Conservation (phyloP, 139 green algal genomes). For the Zygnema circumcarinatum region DNA sequence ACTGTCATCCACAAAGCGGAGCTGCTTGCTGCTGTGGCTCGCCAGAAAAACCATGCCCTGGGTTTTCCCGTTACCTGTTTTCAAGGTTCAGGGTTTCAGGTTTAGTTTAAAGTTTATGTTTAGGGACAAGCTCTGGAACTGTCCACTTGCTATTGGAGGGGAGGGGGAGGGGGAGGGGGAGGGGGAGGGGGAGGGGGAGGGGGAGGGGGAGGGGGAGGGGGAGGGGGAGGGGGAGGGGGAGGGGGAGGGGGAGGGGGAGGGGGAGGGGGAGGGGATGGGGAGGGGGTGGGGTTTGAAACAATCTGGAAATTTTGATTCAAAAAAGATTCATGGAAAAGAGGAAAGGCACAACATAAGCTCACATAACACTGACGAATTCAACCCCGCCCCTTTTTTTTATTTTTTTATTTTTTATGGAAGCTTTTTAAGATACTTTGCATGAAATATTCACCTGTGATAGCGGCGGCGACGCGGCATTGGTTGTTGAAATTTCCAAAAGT, state of each 20-base stretch:
- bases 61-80: conserved; percentile 8
- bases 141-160: neutral
- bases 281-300: no score
- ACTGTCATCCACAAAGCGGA: conserved; percentile 20
- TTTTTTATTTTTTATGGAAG: neutral
- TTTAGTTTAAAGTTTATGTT: no score
- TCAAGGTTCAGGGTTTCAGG: neutral
- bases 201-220: neutral
- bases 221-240: neutral
- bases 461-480: conserved; percentile 5
- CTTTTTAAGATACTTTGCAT: neutral
- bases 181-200: neutral
- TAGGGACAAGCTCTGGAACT: neutral
- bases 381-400: no score
- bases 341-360: no score
- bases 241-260: neutral
- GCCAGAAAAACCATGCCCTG: neutral
- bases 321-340: no score
- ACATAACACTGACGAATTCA: no score
- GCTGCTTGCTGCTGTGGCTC: neutral
- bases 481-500: conserved; percentile 37
- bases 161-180: neutral
- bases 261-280: no score
- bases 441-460: conserved; percentile 31
- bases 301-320: no score